Evolutionary conservation across 2,329 filamentous ascomycete species (phyloP).

Genomic region (Boeremia lycopersici): DNA sequence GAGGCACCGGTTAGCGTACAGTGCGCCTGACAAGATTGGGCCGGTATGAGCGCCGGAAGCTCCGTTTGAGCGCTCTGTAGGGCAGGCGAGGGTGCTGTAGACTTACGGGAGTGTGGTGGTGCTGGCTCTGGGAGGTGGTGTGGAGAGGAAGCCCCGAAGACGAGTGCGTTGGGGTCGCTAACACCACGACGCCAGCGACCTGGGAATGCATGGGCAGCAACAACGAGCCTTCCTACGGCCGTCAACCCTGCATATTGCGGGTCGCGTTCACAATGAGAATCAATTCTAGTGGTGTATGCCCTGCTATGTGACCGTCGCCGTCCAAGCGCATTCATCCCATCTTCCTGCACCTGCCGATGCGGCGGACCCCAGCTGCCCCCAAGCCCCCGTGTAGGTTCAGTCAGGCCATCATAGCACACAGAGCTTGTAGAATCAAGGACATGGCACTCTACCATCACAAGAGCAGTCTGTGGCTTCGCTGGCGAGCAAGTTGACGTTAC

Average conservation of each 20-base stretch:
- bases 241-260: conserved; percentile 21
- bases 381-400: conserved; percentile 5
- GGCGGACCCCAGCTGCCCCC: background rate
- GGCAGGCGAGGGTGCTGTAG: conserved; percentile 23
- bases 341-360: conserved; percentile 14
- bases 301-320: conserved; percentile 4
- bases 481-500: conserved; percentile 3
- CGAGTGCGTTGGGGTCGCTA: conserved; percentile 22
- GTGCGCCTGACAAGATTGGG: conserved; percentile 28
- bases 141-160: conserved; percentile 28
- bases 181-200: conserved; percentile 33
- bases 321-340: conserved; percentile 24
- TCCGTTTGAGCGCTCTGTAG: conserved; percentile 17
- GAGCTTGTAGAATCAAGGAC: background rate
- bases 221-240: conserved; percentile 28
- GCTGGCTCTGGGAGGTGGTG: conserved; percentile 29
- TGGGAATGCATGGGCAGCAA: conserved; percentile 32
- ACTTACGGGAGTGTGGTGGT: conserved; percentile 34
- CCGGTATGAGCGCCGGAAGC: conserved; percentile 19
- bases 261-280: conserved; percentile 27
- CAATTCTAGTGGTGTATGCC: conserved; percentile 14
- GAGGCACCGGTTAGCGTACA: conserved; percentile 40
- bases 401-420: background rate
- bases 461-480: background rate
- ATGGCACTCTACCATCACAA: background rate